A percentile compares a stretch with the other conserved stretches of the same genome.
Conservation (phyloP, 2,329 filamentous ascomycete species). For the Arthrobotrys pseudoclavata region DNA sequence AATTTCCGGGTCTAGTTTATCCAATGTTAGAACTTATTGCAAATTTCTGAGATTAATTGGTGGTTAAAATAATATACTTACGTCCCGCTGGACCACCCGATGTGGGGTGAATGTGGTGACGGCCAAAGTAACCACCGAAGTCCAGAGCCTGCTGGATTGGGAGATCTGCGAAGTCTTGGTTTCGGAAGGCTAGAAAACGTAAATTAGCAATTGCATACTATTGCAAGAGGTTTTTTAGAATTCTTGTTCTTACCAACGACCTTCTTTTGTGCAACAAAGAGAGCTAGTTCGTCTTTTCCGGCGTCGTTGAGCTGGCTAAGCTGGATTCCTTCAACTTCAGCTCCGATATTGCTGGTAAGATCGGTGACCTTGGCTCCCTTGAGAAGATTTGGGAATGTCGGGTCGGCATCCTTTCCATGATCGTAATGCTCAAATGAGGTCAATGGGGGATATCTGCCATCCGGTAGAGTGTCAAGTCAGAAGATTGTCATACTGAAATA, state of each 20-base stretch:
- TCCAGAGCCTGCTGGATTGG: conserved; percentile 78
- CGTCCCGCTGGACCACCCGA: conserved; percentile 79
- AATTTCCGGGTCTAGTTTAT: conserved; percentile 74
- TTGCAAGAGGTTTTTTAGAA: conserved; percentile 64
- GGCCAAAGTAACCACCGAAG: conserved; percentile 81
- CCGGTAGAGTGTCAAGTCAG: background rate
- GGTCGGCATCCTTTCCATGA: conserved; percentile 81
- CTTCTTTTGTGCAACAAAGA: conserved; percentile 81
- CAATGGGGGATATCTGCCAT: conserved; percentile 73
- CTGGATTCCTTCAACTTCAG: conserved; percentile 79
- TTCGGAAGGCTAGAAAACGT: conserved; percentile 73
- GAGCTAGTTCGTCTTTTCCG: conserved; percentile 82
- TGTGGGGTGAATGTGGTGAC: conserved; percentile 84
- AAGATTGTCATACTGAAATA: no score
- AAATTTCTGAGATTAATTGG: background rate
- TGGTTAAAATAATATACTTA: background rate
- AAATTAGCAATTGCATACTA: background rate
- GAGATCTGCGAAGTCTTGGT: conserved; percentile 79
- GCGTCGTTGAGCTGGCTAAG: conserved; percentile 76
- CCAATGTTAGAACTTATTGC: background rate
- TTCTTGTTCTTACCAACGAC: conserved; percentile 70
- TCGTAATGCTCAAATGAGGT: conserved; percentile 80
- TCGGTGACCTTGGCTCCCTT: conserved; percentile 70
- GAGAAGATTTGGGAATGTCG: conserved; percentile 77
- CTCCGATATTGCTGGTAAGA: conserved; percentile 80